A percentile compares a stretch with the other conserved stretches of the same genome.
These are phyloP conservation scores for Phlegmacium glaucopus DNA, from an alignment of 768 basidiomycete genomes.

Conservation along the genomic window DNA sequence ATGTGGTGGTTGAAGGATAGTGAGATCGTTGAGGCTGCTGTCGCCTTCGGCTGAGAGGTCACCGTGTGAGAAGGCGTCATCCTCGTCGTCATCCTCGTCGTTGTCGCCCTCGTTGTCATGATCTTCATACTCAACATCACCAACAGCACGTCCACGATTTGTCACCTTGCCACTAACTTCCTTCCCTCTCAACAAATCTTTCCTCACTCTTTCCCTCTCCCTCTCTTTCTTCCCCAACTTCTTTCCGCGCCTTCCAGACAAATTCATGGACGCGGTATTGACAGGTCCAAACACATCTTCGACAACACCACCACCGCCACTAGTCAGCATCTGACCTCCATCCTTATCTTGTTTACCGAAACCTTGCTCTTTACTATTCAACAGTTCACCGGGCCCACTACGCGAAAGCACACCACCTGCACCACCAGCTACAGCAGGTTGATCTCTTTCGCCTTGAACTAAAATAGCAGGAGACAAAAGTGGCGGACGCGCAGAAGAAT, in stretches of 20 bases:
- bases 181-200: constrained; percentile 11
- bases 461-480: not conserved
- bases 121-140: constrained; percentile 1
- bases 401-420: too few relatives aligned
- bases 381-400: too few relatives aligned
- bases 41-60: constrained; percentile 19
- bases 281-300: not conserved
- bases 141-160: constrained; percentile 4
- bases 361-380: too few relatives aligned
- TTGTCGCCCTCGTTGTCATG: constrained; percentile 11
- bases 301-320: not conserved
- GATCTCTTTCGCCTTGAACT: too few relatives aligned
- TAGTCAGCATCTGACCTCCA: constrained; percentile 17
- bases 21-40: constrained; percentile 20
- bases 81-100: constrained; percentile 11
- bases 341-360: too few relatives aligned
- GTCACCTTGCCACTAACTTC: not conserved
- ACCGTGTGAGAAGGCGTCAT: constrained; percentile 14
- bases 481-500: not conserved
- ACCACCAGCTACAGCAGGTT: too few relatives aligned
- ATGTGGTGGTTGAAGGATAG: constrained; percentile 22
- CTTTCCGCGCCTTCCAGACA: constrained; percentile 21
- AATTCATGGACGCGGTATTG: constrained; percentile 5
- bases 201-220: constrained; percentile 20
- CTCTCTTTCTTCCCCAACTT: constrained; percentile 22